Base-by-base conservation (phyloP, 495 filamentous ascomycete species). In the Aspergillus wentii region DNA sequence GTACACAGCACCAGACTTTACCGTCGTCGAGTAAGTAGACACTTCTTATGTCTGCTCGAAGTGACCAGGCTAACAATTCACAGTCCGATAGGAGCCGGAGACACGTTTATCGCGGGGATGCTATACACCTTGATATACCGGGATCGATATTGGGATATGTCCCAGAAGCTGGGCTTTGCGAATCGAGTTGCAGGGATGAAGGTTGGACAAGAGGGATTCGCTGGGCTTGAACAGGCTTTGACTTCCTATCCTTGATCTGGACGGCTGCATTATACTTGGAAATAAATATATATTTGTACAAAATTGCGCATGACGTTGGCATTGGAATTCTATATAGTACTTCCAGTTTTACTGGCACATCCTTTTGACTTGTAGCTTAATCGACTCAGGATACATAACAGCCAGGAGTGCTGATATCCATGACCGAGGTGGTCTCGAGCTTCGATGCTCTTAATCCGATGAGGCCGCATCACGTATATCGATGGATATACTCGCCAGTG, bases 41-140 rank as follows among this genome's bases (percentile, higher is more conserved):
- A 40, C 33, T 39, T 38, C 26, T 17, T 8, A 11, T 18, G 20
- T 18, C 3, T 8, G 16, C 30, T 11, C 13, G 13, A 16, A 21
- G 11, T 19, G 21, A 35, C 13, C 19, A 30, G 3, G 30, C 55
- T 59, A 27, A 68, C 25, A 14, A 4, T 21, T 4, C 11, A 29
- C 16, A 86, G 81, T 48, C 72, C 81, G 8, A 72, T 85, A 33
- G 82, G 82, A 30, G 83, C 83, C 40, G 83, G 83, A 48, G 83
- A 88, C 51, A 86, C 83, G 1, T 86, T 88, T 46, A 78, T 84
- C 43, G 83, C 82, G 6, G 83, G 81, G 17, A 76, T 86, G 55
- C 56, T 86, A 28, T 86, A 79, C 52, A 72, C 68, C 14, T 49
- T 83, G 44, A 58, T 71, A 30, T 74, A 64, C 45, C 73, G 70